A percentile compares a stretch with the other conserved stretches of the same genome.
Evolutionary conservation across 179 eudicot species (phyloP).

Genomic region (Spinacia oleracea): DNA sequence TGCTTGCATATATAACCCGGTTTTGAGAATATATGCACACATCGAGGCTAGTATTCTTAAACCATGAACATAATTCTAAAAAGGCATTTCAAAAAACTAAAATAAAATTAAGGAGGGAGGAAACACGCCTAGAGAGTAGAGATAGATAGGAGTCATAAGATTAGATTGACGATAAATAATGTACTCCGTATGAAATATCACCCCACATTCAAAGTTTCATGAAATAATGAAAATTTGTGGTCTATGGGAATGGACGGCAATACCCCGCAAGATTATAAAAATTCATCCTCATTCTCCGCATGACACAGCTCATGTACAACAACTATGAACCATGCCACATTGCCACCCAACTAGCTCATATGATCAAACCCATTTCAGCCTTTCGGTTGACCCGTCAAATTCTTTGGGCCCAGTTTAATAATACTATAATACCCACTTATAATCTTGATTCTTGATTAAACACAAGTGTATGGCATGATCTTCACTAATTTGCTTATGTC

Average conservation of each 20-base stretch:
- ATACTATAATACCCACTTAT: not conserved
- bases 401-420: constrained; percentile 7
- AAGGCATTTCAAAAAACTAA: too few relatives aligned
- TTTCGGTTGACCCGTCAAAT: not conserved
- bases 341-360: not conserved
- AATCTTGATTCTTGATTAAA: not conserved
- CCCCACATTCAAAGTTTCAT: not conserved
- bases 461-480: constrained; percentile 5
- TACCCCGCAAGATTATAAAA: not conserved
- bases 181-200: not conserved
- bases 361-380: not conserved
- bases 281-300: too few relatives aligned
- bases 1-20: too few relatives aligned
- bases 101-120: not conserved
- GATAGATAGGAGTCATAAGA: too few relatives aligned
- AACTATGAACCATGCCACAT: not conserved
- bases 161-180: not conserved
- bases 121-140: constrained; percentile 1
- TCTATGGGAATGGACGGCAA: not conserved
- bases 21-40: too few relatives aligned
- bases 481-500: not conserved
- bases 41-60: too few relatives aligned
- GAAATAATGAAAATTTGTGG: not conserved
- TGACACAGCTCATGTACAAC: not conserved
- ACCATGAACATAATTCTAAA: too few relatives aligned